A percentile compares a stretch with the other conserved stretches of the same genome.
Conservation (phyloP, 2,329 filamentous ascomycete species). For the Sphaerulina populicola region DNA sequence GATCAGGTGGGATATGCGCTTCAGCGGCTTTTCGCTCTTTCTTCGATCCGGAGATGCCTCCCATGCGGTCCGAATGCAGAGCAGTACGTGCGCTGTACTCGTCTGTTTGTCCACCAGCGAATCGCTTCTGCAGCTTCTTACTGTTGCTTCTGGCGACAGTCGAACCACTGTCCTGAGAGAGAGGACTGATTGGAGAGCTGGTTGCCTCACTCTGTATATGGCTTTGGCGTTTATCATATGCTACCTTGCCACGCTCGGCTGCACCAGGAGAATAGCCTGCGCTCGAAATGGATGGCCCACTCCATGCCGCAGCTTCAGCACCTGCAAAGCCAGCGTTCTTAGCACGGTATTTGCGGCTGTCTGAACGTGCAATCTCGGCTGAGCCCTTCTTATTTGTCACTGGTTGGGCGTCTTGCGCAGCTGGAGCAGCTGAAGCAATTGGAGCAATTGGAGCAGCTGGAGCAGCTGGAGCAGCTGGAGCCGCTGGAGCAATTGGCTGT, state of each 20-base stretch:
- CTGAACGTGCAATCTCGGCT: conserved; percentile 12
- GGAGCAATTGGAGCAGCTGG: neutral
- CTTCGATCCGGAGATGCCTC: conserved; percentile 27
- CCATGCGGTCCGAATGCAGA: conserved; percentile 34
- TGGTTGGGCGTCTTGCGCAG: neutral
- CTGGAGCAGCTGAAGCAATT: neutral
- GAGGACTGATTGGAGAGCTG: conserved; percentile 19
- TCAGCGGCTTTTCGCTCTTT: conserved; percentile 29
- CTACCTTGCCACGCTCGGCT: conserved; percentile 26
- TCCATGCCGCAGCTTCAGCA: conserved; percentile 24
- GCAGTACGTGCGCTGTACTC: conserved; percentile 23
- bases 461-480: neutral
- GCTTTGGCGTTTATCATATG: conserved; percentile 28
- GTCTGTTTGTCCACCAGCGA: conserved; percentile 5
- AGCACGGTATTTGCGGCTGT: conserved; percentile 26
- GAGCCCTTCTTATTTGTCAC: neutral
- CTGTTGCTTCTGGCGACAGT: conserved; percentile 31
- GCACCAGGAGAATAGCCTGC: conserved; percentile 9
- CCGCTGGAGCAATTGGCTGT: neutral
- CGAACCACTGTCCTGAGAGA: conserved; percentile 14
- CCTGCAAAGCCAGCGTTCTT: conserved; percentile 30
- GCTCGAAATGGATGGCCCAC: conserved; percentile 12
- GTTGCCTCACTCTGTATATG: conserved; percentile 14
- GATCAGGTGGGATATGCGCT: conserved; percentile 32
- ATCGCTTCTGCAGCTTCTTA: conserved; percentile 27